Conservation (phyloP, 257 asterid genomes). For the Paraleonurus japonicus region DNA sequence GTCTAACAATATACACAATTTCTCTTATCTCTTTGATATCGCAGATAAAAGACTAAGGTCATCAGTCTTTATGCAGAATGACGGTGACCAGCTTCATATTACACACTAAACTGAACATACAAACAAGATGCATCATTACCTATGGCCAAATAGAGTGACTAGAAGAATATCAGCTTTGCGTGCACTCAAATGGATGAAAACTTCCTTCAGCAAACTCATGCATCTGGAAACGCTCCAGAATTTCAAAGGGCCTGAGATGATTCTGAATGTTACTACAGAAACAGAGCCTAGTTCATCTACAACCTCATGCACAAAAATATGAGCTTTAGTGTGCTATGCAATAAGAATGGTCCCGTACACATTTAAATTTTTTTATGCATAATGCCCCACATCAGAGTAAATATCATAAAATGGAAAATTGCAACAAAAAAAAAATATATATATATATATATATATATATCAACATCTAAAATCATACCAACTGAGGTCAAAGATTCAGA, state of each 20-base stretch:
- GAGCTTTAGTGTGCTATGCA: neutral
- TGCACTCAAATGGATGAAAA: conserved; percentile 93
- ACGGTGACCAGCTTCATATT: neutral
- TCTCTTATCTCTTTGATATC: neutral
- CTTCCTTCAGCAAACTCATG: conserved; percentile 89
- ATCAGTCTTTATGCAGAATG: neutral
- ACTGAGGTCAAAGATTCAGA: conserved; percentile 8
- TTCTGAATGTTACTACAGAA: conserved; percentile 14
- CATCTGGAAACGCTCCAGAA: conserved; percentile 85
- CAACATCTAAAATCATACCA: neutral
- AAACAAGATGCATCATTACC: conserved; percentile 26
- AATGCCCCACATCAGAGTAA: conserved; percentile 9
- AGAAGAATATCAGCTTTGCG: conserved; percentile 60
- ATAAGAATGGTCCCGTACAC: too few relatives aligned
- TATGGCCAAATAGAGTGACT: conserved; percentile 1
- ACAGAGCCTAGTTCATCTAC: neutral
- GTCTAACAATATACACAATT: neutral
- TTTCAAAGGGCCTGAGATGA: conserved; percentile 78
- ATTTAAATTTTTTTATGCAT: neutral
- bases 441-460: too few relatives aligned
- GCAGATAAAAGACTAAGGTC: conserved; percentile 1
- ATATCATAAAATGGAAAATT: neutral
- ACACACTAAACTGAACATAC: neutral
- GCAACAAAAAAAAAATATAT: conserved; percentile 11
- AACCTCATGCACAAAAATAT: neutral